phyloP scores from a whole-genome alignment of 1,139 yeast genomes.

The Debaryomyces nepalensis region DNA sequence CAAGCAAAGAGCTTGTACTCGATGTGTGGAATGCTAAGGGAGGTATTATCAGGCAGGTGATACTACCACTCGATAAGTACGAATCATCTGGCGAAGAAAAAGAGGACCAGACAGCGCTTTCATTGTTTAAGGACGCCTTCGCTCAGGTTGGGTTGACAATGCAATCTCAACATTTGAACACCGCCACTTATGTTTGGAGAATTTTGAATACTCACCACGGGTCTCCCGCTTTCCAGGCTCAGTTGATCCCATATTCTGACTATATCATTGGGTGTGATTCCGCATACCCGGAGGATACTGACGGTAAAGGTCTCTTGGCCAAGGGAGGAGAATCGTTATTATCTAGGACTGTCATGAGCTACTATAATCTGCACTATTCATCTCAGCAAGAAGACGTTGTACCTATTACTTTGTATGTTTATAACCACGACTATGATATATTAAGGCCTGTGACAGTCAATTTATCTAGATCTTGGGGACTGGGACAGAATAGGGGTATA shows the following conservation, averaged over 20 bases:
- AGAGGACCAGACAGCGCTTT: conserved; percentile 15
- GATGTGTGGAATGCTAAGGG: conserved; percentile 93
- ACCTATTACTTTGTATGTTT: conserved; percentile 69
- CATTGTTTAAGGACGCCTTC: conserved; percentile 30
- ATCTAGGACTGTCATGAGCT: conserved; percentile 63
- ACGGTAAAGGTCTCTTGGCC: conserved; percentile 68
- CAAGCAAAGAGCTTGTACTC: conserved; percentile 46
- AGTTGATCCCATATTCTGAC: conserved; percentile 83
- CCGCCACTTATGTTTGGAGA: conserved; percentile 89
- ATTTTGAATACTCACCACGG: conserved; percentile 72
- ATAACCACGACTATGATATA: conserved; percentile 84
- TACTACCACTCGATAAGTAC: conserved; percentile 43
- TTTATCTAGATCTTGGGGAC: conserved; percentile 47
- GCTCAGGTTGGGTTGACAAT: conserved; percentile 63
- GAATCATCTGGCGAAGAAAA: conserved; percentile 12
- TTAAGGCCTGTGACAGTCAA: conserved; percentile 85
- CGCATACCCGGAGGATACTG: conserved; percentile 45
- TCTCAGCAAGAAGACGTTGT: conserved; percentile 38
- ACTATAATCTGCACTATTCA: conserved; percentile 56
- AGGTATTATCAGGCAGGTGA: conserved; percentile 60
- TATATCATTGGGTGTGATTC: conserved; percentile 87
- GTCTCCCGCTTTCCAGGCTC: conserved; percentile 87
- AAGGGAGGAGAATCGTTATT: conserved; percentile 86
- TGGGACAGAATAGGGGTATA: conserved; percentile 68
- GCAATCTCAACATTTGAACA: conserved; percentile 75